Percentiles rank a stretch among this genome's conserved stretches.
Evolutionary conservation across 1,284 basidiomycete species (phyloP).

Genomic region (Pseudozyma thailandica): DNA sequence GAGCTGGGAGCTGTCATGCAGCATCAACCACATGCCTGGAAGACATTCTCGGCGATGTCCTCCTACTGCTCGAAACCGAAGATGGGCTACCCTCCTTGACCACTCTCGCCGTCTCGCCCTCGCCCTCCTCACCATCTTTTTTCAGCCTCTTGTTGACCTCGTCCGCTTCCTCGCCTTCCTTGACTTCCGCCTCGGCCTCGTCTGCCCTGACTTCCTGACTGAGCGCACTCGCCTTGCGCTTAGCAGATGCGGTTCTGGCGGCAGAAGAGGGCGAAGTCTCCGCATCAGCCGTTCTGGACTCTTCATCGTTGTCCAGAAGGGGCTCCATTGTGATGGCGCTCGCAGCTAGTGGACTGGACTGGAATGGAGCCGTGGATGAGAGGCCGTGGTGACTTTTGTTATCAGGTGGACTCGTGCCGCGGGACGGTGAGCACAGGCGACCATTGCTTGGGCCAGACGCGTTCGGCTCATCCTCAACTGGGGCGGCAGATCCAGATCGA

Average conservation of each 20-base stretch:
- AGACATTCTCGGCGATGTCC: constrained; percentile 46
- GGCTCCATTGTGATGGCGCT: constrained; percentile 51
- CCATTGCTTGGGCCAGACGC: constrained; percentile 6
- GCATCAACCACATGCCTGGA: constrained; percentile 26
- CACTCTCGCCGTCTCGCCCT: constrained; percentile 7
- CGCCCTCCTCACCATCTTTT: constrained; percentile 6
- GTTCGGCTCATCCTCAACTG: constrained; percentile 24
- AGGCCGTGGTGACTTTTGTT: constrained; percentile 39
- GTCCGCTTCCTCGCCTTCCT: constrained; percentile 9
- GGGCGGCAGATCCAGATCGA: constrained; percentile 27
- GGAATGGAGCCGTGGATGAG: constrained; percentile 46
- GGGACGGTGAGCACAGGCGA: constrained; percentile 20
- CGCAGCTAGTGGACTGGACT: constrained; percentile 48
- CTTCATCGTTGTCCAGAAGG: constrained; percentile 41
- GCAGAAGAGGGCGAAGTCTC: constrained; percentile 13
- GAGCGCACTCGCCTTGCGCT: constrained; percentile 48
- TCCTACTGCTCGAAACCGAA: constrained; percentile 38
- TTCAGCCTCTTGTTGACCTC: constrained; percentile 36
- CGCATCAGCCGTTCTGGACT: not conserved
- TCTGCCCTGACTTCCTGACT: constrained; percentile 34
- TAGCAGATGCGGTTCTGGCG: constrained; percentile 8
- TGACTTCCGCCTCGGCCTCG: constrained; percentile 9
- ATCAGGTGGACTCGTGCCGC: constrained; percentile 40
- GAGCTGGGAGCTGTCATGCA: too few relatives aligned
- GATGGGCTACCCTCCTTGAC: constrained; percentile 33